Evolutionary conservation across 2,329 filamentous ascomycete species (phyloP), one percentile per base, ranked within the genome.

Genomic region (Pseudovirgaria hyperparasitica): DNA sequence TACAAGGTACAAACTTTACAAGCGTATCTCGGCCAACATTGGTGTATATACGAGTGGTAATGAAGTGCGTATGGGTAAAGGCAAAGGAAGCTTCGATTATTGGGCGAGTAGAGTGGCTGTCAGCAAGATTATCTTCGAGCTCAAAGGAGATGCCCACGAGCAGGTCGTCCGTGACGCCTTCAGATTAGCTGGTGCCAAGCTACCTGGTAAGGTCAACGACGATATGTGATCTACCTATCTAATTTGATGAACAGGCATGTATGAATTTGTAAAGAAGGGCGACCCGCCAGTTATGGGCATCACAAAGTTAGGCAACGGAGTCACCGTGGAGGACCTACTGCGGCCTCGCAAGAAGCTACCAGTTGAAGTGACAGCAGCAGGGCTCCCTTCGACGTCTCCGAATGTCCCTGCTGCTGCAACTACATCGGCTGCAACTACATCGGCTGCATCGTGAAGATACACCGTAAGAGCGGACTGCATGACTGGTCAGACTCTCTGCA

Each of bases 11-110:
- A 75, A 84, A 30, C 55, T 98, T 24, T 98, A 92, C 61, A 92
- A 84, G 62, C 72, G 90, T 36, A 77, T 96, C 27, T 76, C 74
- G 43, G 90, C 86, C 38, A 93, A 92, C 50, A 80, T 96, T 40
- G 90, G 87, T 50, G 92, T 98, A 13, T 98, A 90, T 56, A 78
- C 84, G 31, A 90, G 79, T 54, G 90, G 90, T 31, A 98, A 96
- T 48, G 90, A 98, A 61, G 79, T 84, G 54, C 79, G 90, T 70
- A 98, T 98, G 92, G 90, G 90, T 54, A 98, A 96, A 60, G 90
- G 90, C 59, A 98, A 98, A 55, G 90, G 90, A 42, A 81, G 77
- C 36, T 96, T 98, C 50, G 90, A 98, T 53, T 82, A 92, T 50
- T 98, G 90, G 90, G 85, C 87, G 4, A 73, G 80, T 13, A 75